Percentiles rank a stretch among this genome's conserved stretches.
These are phyloP conservation scores for Erysimum pusillum DNA, from an alignment of 441 rosid genomes.

Conservation along the genomic window DNA sequence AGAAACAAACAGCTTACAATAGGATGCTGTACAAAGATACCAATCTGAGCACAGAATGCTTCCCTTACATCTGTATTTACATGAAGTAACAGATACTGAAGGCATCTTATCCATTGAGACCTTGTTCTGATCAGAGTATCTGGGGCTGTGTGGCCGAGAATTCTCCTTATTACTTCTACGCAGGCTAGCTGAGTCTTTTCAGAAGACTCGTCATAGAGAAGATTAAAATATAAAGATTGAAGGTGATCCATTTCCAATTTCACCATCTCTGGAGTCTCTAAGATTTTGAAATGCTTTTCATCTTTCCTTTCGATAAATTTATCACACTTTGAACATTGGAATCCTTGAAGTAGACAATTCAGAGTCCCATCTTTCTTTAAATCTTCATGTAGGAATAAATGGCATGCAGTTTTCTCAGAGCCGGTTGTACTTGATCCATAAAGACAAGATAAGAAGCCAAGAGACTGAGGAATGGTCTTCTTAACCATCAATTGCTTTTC, in stretches of 20 bases:
- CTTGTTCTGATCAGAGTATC: constrained; percentile 64
- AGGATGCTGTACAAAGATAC: constrained; percentile 66
- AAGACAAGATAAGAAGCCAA: constrained; percentile 88
- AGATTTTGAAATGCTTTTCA: constrained; percentile 49
- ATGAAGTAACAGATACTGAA: constrained; percentile 74
- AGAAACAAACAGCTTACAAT: constrained; percentile 67
- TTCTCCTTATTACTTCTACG: constrained; percentile 70
- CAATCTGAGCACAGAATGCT: constrained; percentile 85
- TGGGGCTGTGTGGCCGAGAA: constrained; percentile 71
- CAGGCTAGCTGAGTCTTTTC: constrained; percentile 95
- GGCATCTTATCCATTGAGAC: constrained; percentile 79
- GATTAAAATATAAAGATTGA: constrained; percentile 68
- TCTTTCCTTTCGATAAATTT: constrained; percentile 48
- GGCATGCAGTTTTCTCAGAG: constrained; percentile 62
- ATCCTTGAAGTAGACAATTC: constrained; percentile 73
- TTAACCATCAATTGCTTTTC: constrained; percentile 70
- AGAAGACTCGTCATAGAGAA: constrained; percentile 78
- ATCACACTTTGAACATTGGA: constrained; percentile 93
- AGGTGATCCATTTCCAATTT: constrained; percentile 54
- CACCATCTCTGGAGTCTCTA: constrained; percentile 52
- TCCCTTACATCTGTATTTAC: constrained; percentile 83
- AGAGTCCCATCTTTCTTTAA: constrained; percentile 55
- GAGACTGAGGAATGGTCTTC: constrained; percentile 71
- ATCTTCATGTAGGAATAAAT: constrained; percentile 61
- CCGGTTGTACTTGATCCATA: constrained; percentile 63